Base-by-base conservation (phyloP, 148 eudicot genomes). In the Chenopodium suecicum region DNA sequence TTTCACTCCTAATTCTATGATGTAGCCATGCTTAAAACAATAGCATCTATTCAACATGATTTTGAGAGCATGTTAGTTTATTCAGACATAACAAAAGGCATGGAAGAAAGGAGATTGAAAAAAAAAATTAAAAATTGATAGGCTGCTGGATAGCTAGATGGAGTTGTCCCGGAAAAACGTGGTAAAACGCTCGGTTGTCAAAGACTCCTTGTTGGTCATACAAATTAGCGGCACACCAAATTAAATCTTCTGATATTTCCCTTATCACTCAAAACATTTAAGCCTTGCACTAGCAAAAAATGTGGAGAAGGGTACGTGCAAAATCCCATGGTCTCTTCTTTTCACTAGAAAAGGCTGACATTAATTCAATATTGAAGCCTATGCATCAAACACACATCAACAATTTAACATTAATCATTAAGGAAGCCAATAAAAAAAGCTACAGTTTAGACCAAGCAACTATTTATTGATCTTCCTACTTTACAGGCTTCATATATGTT, bases 251-350 rank as follows among this genome's bases (percentile, higher is more conserved):
- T 27, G 16, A 52, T 4, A n/a, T 8, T 54, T 58, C 9, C 78
- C 8, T 17, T 20, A 19, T 58, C 48, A 32, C 67, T 8, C 48
- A 50, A 34, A 58, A 7, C 16, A 69, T 32, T 16, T 7, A 75
- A 31, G 9, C 66, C 64, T 16, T 16, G 78, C 23, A 56, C 6
- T 41, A 32, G 78, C 69, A 63, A n/a, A 25, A 23, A 71, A 13
- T 9, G 9, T 20, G 5, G 5, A 76, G 54, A 65, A 4, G 56
- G 79, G 14, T 64, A 11, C n/a, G 17, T 20, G 64, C 19, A 56
- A 75, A 70, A 67, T 78, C 37, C 27, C 73, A 66, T 14, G 62
- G 22, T 69, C 17, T 25, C 73, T 29, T 46, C 22, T 78, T 47
- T 66, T 25, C 25, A 47, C 60, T 56, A 14, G 20, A 12, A 56